Conservation (phyloP, 768 basidiomycete genomes). For the Porphyrellus cyaneotinctus region DNA sequence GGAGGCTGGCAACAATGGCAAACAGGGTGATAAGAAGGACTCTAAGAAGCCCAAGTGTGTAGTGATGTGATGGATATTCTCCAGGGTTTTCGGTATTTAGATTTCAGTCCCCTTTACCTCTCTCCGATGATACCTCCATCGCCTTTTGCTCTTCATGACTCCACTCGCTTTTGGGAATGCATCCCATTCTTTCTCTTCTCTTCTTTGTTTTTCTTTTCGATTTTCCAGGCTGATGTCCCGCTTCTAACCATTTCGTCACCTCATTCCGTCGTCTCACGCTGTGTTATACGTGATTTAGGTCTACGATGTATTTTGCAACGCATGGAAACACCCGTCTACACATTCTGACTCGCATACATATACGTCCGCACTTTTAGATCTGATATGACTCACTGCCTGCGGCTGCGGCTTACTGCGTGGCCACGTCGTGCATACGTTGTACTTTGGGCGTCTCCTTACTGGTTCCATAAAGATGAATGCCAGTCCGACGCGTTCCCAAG, state of each 20-base stretch:
- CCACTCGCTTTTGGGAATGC: conserved; percentile 24
- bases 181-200: conserved; percentile 16
- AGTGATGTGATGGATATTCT: conserved; percentile 70
- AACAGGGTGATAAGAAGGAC: conserved; percentile 41
- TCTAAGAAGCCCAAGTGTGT: conserved; percentile 59
- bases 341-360: conserved; percentile 8
- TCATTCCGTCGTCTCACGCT: conserved; percentile 35
- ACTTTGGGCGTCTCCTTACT: background rate
- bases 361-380: background rate
- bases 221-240: conserved; percentile 30
- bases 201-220: conserved; percentile 13
- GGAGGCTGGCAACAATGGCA: conserved; percentile 46
- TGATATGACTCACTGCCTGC: conserved; percentile 4
- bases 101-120: conserved; percentile 63
- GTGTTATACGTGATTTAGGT: conserved; percentile 40
- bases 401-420: conserved; percentile 9
- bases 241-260: conserved; percentile 30
- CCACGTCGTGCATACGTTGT: conserved; percentile 21
- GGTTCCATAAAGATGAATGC: conserved; percentile 10
- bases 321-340: conserved; percentile 30
- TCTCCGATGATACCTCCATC: conserved; percentile 76
- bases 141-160: conserved; percentile 27
- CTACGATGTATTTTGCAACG: conserved; percentile 38
- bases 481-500: background rate
- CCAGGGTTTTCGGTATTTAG: conserved; percentile 62